Conservation (phyloP, 2,329 filamentous ascomycete genomes). For the Colletotrichum paranaense region DNA sequence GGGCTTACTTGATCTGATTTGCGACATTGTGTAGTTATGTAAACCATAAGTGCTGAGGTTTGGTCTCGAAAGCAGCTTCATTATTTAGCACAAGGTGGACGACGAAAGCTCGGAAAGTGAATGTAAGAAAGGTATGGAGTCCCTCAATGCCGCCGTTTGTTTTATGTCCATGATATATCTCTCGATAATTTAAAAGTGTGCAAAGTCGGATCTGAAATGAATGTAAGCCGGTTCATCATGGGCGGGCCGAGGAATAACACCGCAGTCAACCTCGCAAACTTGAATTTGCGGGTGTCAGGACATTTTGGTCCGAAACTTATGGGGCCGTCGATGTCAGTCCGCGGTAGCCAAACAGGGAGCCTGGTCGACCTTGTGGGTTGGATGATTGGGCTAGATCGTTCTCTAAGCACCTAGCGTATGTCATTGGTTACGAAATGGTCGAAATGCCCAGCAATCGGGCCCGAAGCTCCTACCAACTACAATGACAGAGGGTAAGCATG, state of each 20-base stretch:
- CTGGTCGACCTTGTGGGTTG: conserved; percentile 24
- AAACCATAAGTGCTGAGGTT: background rate
- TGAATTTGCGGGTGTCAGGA: conserved; percentile 16
- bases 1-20: background rate
- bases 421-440: conserved; percentile 16
- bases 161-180: background rate
- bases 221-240: background rate
- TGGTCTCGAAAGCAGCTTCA: background rate
- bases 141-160: background rate
- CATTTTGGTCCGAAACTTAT: conserved; percentile 32
- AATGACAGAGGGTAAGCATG: background rate
- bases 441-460: background rate
- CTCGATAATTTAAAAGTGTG: background rate
- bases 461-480: conserved; percentile 1
- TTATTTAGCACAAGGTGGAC: background rate
- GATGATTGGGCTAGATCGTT: conserved; percentile 33
- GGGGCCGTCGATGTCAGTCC: conserved; percentile 24
- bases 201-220: background rate
- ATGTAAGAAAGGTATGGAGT: no score
- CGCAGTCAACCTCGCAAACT: background rate
- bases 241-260: conserved; percentile 15
- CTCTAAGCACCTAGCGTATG: background rate
- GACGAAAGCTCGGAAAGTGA: no score
- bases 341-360: conserved; percentile 20
- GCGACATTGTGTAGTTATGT: background rate